Base-by-base conservation (phyloP, 352 stramenopile species). In the Aphanomyces invadans region DNA sequence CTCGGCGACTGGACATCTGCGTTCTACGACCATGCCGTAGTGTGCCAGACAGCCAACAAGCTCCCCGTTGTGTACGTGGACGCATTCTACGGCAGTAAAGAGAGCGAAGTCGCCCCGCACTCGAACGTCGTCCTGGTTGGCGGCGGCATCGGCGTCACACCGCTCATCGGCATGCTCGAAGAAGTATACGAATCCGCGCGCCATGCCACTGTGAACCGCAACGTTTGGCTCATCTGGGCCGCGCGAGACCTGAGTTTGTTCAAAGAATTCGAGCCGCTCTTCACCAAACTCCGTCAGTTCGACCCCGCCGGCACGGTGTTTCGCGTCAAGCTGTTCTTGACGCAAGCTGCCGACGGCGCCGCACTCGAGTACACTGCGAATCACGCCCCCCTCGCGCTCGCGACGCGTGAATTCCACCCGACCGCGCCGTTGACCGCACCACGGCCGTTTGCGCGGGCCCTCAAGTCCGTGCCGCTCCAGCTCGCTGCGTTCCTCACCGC, bases 401-500 rank as follows among this genome's bases (percentile, higher is more conserved):
- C n/a, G n/a, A n/a, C n/a, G n/a, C n/a, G n/a, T n/a, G n/a, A n/a
- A n/a, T n/a, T n/a, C n/a, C n/a, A n/a, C n/a, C n/a, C n/a, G n/a
- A n/a, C n/a, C n/a, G n/a, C n/a, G n/a, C n/a, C n/a, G n/a, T n/a
- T n/a, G n/a, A n/a, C n/a, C n/a, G n/a, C n/a, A n/a, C n/a, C n/a
- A n/a, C n/a, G n/a, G n/a, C n/a, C n/a, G n/a, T n/a, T n/a, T n/a
- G n/a, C n/a, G n/a, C n/a, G n/a, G n/a, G n/a, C n/a, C n/a, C n/a
- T n/a, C n/a, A n/a, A n/a, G n/a, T n/a, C n/a, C n/a, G n/a, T n/a
- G n/a, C n/a, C n/a, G 5, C 81, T 78, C 39, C 83, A 92, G 61
- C 81, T 91, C 79, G 25, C 80, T 38, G 61, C 92, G 28, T 90
- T 94, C 77, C 88, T 94, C 59, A 49, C 92, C 21, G 87, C 76